These are phyloP conservation scores for Mortierella sp. DNA, from an alignment of 371 early-diverging fungal genomes.

Conservation along the genomic window DNA sequence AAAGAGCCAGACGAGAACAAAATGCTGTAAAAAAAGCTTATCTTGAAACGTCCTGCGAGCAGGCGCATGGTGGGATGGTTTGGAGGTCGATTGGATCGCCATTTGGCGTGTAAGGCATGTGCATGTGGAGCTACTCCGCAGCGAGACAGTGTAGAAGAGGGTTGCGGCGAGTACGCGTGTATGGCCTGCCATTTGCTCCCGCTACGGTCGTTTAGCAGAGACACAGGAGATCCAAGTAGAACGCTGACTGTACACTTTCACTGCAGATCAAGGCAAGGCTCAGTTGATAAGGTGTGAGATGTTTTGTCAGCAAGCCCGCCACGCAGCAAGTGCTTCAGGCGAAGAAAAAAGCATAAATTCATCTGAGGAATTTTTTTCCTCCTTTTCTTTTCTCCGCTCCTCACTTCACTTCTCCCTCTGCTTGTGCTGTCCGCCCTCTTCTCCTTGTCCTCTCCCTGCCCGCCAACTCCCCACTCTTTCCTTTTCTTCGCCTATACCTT, in stretches of 20 bases:
- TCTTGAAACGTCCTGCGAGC: neutral
- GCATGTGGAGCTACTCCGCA: neutral
- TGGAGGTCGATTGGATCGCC: neutral
- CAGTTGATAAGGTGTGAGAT: neutral
- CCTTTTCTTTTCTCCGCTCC: neutral
- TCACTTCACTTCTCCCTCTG: neutral
- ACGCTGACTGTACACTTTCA: neutral
- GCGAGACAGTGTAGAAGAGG: neutral
- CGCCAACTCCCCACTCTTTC: neutral
- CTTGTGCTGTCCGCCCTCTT: constrained; percentile 1
- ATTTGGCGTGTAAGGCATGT: neutral
- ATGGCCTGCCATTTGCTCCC: neutral
- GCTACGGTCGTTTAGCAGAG: neutral
- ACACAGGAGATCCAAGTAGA: neutral
- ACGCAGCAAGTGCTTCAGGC: neutral
- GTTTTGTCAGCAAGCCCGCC: neutral
- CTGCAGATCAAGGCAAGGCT: neutral
- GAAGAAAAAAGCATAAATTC: constrained; percentile 1
- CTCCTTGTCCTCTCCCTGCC: neutral
- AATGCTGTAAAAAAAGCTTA: neutral
- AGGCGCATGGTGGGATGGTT: neutral
- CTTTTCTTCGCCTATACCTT: neutral
- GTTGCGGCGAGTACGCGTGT: neutral
- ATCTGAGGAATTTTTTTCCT: neutral
- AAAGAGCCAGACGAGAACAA: neutral